phyloP scores from a whole-genome alignment of 139 green algal genomes.

The Picochlorum sp. region DNA sequence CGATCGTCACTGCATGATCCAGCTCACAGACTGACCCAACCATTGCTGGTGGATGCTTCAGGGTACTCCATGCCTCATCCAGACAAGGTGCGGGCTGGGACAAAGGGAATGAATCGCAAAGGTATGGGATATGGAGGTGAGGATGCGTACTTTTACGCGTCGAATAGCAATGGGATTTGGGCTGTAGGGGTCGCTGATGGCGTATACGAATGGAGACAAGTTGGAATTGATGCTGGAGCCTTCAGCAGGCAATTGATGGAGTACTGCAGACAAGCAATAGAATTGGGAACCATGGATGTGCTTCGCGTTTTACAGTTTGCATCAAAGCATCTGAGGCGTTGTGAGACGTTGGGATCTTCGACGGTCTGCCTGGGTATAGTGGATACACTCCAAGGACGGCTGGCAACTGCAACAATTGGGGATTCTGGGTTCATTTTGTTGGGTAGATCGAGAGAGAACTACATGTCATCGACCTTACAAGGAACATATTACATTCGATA shows the following conservation, averaged over 20 bases:
- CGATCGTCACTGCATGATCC: conserved; percentile 28
- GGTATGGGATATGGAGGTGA: conserved; percentile 72
- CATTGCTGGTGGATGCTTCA: conserved; percentile 12
- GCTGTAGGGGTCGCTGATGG: conserved; percentile 88
- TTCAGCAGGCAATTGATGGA: conserved; percentile 62
- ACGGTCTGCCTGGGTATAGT: conserved; percentile 74
- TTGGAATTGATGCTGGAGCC: conserved; percentile 78
- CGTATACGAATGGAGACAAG: conserved; percentile 80
- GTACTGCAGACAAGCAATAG: conserved; percentile 29
- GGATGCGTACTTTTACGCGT: conserved; percentile 74
- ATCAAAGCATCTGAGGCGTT: conserved; percentile 7
- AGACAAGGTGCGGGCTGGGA: conserved; percentile 67
- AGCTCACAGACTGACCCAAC: conserved; percentile 55
- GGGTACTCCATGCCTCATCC: conserved; percentile 79
- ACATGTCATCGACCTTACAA: not conserved
- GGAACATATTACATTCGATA: conserved; percentile 45
- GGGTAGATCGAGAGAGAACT: conserved; percentile 13
- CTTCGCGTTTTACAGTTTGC: conserved; percentile 25
- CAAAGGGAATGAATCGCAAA: conserved; percentile 60
- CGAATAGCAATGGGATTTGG: conserved; percentile 49
- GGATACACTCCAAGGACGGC: conserved; percentile 52
- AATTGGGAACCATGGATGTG: conserved; percentile 33
- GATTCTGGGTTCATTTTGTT: conserved; percentile 81
- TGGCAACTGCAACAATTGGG: conserved; percentile 74
- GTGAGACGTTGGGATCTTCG: conserved; percentile 56